Percentiles rank a stretch among this genome's conserved stretches.
Evolutionary conservation across 2,329 filamentous ascomycete genomes (phyloP).

Genomic region (Diatrype stigma): DNA sequence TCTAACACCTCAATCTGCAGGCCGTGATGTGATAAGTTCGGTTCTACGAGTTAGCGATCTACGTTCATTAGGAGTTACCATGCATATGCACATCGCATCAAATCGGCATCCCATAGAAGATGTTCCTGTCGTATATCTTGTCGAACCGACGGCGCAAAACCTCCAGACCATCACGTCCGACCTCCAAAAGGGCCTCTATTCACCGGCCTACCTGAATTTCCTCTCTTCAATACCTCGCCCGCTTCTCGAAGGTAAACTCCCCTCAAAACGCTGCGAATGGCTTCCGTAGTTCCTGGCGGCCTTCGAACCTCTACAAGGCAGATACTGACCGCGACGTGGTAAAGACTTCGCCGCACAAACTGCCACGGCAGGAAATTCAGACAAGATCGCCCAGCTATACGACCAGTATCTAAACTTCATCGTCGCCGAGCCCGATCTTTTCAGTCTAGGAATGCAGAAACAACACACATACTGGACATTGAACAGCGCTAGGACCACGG

Average conservation of each 20-base stretch:
- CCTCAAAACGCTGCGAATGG: neutral
- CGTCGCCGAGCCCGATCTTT: constrained; percentile 90
- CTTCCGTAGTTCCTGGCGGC: neutral
- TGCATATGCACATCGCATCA: constrained; percentile 86
- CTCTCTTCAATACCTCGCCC: constrained; percentile 87
- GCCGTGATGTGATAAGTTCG: constrained; percentile 93
- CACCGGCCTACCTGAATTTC: constrained; percentile 95
- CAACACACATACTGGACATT: constrained; percentile 91
- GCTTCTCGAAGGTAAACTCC: constrained; percentile 59
- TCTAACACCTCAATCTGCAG: neutral
- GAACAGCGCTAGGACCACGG: constrained; percentile 86
- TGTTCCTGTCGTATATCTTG: constrained; percentile 92
- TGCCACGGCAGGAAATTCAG: constrained; percentile 76
- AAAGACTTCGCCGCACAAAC: constrained; percentile 85
- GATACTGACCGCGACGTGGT: neutral
- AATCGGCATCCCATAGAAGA: constrained; percentile 88
- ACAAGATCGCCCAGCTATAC: constrained; percentile 86
- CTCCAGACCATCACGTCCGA: constrained; percentile 80
- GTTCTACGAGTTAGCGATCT: constrained; percentile 92
- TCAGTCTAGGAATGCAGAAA: constrained; percentile 89
- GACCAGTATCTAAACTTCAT: constrained; percentile 98
- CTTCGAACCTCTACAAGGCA: neutral
- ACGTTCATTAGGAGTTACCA: constrained; percentile 89
- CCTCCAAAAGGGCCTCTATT: constrained; percentile 81
- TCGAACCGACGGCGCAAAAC: constrained; percentile 82